These are phyloP conservation scores for Ogataea populi-albae DNA, from an alignment of 805 yeast species.

Conservation along the genomic window DNA sequence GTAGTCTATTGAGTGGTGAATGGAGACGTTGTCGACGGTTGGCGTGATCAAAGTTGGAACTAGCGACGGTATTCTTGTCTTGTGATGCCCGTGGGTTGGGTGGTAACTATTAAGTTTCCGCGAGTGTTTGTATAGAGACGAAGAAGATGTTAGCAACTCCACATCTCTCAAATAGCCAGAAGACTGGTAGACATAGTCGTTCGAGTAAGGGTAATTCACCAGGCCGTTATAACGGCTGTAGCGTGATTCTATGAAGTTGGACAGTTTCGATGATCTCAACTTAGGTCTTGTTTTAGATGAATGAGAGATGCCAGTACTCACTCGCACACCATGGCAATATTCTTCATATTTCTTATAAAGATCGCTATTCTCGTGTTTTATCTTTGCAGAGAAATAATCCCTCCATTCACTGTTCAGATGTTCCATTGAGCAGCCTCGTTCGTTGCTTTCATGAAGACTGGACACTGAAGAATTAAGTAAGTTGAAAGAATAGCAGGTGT, in stretches of 20 bases:
- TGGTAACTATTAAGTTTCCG: conserved; percentile 21
- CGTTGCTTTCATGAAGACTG: conserved; percentile 27
- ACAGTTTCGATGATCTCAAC: conserved; percentile 17
- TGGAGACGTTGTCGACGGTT: conserved; percentile 19
- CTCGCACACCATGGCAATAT: conserved; percentile 27
- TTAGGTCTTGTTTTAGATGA: conserved; percentile 11
- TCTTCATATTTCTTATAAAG: conserved; percentile 38
- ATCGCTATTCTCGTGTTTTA: conserved; percentile 40
- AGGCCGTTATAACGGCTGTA: conserved; percentile 24
- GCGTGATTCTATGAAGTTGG: conserved; percentile 26
- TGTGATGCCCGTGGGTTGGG: conserved; percentile 10
- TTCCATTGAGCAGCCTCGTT: conserved; percentile 30
- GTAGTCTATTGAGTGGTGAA: conserved; percentile 8
- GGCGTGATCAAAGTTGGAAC: too few relatives aligned
- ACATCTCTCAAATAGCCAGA: conserved; percentile 49
- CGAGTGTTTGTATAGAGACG: conserved; percentile 44
- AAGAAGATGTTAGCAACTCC: conserved; percentile 45
- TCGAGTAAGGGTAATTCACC: conserved; percentile 50
- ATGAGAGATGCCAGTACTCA: conserved; percentile 8
- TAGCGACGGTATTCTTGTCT: conserved; percentile 2
- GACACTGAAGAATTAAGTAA: conserved; percentile 23
- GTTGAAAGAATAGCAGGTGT: conserved; percentile 36
- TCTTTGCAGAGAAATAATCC: conserved; percentile 38
- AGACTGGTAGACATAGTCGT: conserved; percentile 49
- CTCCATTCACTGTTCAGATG: conserved; percentile 45